These are phyloP conservation scores for Clavaria fumosa DNA, from an alignment of 768 basidiomycete genomes.

Conservation along the genomic window DNA sequence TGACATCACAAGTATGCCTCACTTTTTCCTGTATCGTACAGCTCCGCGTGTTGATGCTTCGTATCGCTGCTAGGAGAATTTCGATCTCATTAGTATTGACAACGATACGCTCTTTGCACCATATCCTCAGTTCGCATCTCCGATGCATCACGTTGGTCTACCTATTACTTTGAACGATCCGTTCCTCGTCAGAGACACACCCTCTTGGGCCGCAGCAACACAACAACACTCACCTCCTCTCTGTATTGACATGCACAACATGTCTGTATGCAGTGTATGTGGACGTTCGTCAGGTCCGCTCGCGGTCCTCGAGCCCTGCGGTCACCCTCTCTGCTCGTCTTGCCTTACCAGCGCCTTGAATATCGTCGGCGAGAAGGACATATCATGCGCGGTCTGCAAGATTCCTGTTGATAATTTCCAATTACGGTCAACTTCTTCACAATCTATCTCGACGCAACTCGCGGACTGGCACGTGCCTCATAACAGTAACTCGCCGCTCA, in stretches of 20 bases:
- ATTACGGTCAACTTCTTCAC: constrained; percentile 21
- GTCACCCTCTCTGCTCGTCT: constrained; percentile 60
- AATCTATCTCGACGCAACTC: not conserved
- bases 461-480: constrained; percentile 4
- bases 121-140: constrained; percentile 7
- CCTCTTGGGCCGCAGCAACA: constrained; percentile 1
- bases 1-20: too few relatives aligned
- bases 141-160: constrained; percentile 2
- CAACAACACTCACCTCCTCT: not conserved
- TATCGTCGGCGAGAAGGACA: constrained; percentile 80
- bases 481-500: constrained; percentile 6
- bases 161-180: constrained; percentile 5
- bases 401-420: constrained; percentile 54
- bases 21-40: too few relatives aligned
- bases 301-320: constrained; percentile 60
- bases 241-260: not conserved
- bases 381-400: constrained; percentile 73
- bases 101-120: constrained; percentile 30
- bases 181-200: not conserved
- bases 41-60: too few relatives aligned
- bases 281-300: constrained; percentile 21
- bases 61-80: too few relatives aligned
- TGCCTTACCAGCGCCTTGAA: constrained; percentile 80
- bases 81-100: constrained; percentile 63
- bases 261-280: constrained; percentile 9